Conservation (phyloP, 2,329 filamentous ascomycete genomes). For the Colletotrichum sp. region DNA sequence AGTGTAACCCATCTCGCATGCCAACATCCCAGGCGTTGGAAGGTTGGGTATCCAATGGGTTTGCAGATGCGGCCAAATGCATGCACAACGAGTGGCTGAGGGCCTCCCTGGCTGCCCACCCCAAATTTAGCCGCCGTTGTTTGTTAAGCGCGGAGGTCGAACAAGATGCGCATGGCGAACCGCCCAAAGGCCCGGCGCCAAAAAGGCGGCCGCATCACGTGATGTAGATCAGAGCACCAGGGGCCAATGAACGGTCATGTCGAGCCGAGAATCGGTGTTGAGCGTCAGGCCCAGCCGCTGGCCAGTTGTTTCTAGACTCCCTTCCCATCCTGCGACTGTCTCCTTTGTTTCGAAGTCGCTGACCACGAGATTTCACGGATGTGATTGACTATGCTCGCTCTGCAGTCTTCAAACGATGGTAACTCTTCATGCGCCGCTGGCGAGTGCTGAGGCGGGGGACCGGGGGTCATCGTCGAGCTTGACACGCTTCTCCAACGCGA, state of each 20-base stretch:
- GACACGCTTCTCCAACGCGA: constrained; percentile 12
- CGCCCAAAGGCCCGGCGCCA: background rate
- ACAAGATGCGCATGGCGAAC: background rate
- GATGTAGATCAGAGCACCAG: background rate
- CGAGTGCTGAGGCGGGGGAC: background rate
- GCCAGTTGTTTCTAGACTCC: constrained; percentile 8
- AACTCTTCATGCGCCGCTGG: background rate
- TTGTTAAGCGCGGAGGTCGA: constrained; percentile 15
- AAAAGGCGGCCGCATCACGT: constrained; percentile 4
- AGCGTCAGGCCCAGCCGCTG: constrained; percentile 1
- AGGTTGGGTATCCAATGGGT: constrained; percentile 10
- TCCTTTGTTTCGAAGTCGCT: constrained; percentile 11
- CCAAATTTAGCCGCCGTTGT: constrained; percentile 14
- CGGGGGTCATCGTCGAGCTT: background rate
- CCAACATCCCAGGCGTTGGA: background rate
- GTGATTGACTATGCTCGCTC: background rate
- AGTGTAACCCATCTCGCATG: constrained; percentile 15
- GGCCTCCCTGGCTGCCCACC: background rate
- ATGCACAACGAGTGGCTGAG: constrained; percentile 19
- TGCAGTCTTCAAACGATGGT: constrained; percentile 2
- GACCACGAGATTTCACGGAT: background rate
- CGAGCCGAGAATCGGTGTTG: background rate
- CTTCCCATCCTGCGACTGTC: constrained; percentile 3
- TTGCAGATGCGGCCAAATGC: background rate
- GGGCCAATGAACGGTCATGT: background rate